Base-by-base conservation (phyloP, 495 filamentous ascomycete genomes). In the Lentithecium fluviatile region DNA sequence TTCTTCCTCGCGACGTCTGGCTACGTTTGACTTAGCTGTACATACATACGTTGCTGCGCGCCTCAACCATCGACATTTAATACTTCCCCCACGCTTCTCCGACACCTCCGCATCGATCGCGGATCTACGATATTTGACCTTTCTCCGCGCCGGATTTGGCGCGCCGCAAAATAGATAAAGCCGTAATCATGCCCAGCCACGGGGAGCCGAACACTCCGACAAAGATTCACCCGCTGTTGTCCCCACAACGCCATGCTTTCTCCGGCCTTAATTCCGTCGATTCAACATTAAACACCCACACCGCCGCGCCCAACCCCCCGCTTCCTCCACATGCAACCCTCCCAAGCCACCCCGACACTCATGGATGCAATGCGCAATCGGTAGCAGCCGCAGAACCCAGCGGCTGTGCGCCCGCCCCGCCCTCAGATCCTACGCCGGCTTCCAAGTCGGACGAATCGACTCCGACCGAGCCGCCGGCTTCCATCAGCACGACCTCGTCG, bases 251-350 rank as follows among this genome's bases (percentile, higher is more conserved):
- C 38, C 40, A 57, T 34, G 24, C 48, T 24, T 62, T 67, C 60
- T 60, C 60, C 65, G 55, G 38, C n/a, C 59, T 57, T 64, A 67
- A 60, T 56, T 55, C 54, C 54, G 59, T 49, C 34, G 23, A 57
- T n/a, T 57, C 54, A 13, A 46, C 59, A 2, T 38, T 64, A 45
- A 59, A n/a, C n/a, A n/a, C 23, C 45, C 21, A 10, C 50, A 29
- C 51, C 23, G 4, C 53, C 32, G 34, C 36, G n/a, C 24, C 32
- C 51, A 24, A 15, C 25, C 36, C 50, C 50, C 29, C 60, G 21
- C 56, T 13, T 10, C 25, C 47, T 50, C 51, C 54, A 17, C 53
- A 52, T 21, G 24, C 46, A 13, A 40, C 32, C 1, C 34, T 40
- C 19, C 8, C 49, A 8, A 26, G 34, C 52, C 17, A 11, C 20